Base-by-base conservation (phyloP, 768 basidiomycete genomes). In the Naganishia onofrii region DNA sequence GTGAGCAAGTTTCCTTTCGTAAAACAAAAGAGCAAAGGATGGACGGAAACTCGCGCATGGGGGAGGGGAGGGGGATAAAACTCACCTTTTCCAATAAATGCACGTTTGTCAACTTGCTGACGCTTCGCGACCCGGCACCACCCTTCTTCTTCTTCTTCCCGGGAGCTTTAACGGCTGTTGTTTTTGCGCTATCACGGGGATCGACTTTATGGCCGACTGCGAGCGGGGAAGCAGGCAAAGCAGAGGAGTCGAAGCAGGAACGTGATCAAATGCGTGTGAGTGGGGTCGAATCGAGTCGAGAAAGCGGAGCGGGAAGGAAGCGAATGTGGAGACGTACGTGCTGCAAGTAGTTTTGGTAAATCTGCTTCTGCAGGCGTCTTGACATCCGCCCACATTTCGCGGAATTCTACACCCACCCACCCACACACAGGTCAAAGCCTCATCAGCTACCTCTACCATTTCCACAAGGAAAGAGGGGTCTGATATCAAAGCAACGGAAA, bases 131-230 rank as follows among this genome's bases (percentile, higher is more conserved):
- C 53, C 57, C 52, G 57, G 42, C 42, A 42, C 73, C 70, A 58
- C 70, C 66, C 69, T 72, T 72, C 70, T 76, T 75, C 67, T 71
- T 70, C 42, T 73, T 73, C 71, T 73, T 72, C 17, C 71, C 72
- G 1, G 53, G 23, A 3, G 63, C 63, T 38, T 56, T 63, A 63
- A 51, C 48, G 12, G 71, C 71, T 9, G 71, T 66, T 38, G 67
- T 71, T 31, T 53, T 66, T 5, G 71, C 67, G 23, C 51, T 60
- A 19, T 67, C 67, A 1, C 57, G 46, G 0, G 71, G 60, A 15
- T 58, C 68, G 38, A 68, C 67, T 31, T 67, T 65, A 42, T 68
- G 71, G 13, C 67, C 67, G 60, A 72, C 63, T 65, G 67, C 15
- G 21, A 15, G 52, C 29, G 34, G 67, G n/a, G 26, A 57, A 28